Evolutionary conservation across 2,329 filamentous ascomycete species (phyloP).

Genomic region (Paracoccidioides brasiliensis): DNA sequence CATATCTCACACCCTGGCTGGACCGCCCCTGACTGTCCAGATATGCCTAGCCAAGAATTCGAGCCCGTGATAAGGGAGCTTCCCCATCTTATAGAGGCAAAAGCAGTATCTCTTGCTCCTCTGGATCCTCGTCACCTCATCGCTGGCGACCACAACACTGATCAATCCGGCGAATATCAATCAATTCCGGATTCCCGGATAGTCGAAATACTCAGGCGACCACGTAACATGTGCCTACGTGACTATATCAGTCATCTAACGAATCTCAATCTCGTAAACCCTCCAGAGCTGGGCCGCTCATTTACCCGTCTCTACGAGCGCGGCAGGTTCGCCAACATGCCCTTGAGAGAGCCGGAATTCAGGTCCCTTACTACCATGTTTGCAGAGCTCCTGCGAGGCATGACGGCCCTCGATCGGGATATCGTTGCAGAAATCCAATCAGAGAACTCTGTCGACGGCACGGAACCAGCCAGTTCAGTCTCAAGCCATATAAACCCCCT

Average conservation of each 20-base stretch:
- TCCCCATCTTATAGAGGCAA: conserved; percentile 80
- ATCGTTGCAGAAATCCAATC: conserved; percentile 33
- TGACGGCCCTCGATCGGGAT: conserved; percentile 50
- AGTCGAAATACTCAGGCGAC: conserved; percentile 58
- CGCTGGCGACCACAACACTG: conserved; percentile 4
- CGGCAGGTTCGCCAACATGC: conserved; percentile 64
- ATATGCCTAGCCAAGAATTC: conserved; percentile 74
- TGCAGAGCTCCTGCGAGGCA: conserved; percentile 62
- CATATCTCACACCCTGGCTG: conserved; percentile 77
- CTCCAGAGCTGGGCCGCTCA: conserved; percentile 35
- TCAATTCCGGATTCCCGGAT: conserved; percentile 50
- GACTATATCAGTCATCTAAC: conserved; percentile 65
- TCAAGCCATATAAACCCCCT: background rate
- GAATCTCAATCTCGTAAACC: conserved; percentile 48
- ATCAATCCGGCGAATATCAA: conserved; percentile 17
- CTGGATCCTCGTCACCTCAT: conserved; percentile 32
- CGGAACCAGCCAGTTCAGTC: background rate
- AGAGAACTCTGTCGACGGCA: background rate
- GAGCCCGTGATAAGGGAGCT: conserved; percentile 68
- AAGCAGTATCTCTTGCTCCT: conserved; percentile 74
- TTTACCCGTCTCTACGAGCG: conserved; percentile 72
- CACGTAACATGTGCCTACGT: conserved; percentile 58
- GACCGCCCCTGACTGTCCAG: conserved; percentile 63
- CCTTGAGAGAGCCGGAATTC: conserved; percentile 59
- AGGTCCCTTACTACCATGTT: conserved; percentile 71